Evolutionary conservation across 306 rosid genomes (phyloP), one percentile per base, ranked within the genome.

Genomic region (Castanopsis chinensis): DNA sequence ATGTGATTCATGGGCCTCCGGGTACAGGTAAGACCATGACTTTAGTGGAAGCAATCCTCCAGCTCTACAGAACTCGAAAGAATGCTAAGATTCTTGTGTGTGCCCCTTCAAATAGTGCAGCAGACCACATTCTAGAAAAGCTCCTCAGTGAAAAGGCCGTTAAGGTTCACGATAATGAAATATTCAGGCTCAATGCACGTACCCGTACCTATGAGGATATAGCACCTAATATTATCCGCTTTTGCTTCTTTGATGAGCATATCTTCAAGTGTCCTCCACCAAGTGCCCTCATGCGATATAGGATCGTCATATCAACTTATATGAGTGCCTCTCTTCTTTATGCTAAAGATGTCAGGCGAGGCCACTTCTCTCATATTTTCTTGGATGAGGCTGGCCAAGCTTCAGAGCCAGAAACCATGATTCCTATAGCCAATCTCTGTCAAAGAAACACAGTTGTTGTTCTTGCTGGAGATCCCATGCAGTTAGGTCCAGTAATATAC

Each of bases 311-410:
- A 78, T 95, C 97, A 54, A 95, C 99, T 37, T 95, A 91, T 75
- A 86, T 85, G 89, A 93, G 94, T 79, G 92, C 89, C 37, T 71
- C 89, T 68, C 89, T 88, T 83, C 90, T 95, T 77, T 72, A 79
- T 79, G 89, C 92, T 10, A 97, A 90, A 84, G 97, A 80, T 77
- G 80, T 95, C 63, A 19, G 17, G 23, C 93, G 75, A 12, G 98
- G 97, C 68, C 94, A 95, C 83, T 93, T 95, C 83, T 86, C 98
- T 78, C 99, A 95, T 81, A 85, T 95, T 67, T 90, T 95, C 90
- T 87, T 95, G 87, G 99, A 95, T 56, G 99, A 95, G 89, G 94
- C 98, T 83, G 97, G 97, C 84, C 99, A 95, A 81, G 99, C 99
- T 79, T 95, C 99, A 15, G 97, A 95, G 86, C 96, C 98, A 61